Conservation (phyloP, 2,329 filamentous ascomycete species). For the Ophiostoma triangulosporum region DNA sequence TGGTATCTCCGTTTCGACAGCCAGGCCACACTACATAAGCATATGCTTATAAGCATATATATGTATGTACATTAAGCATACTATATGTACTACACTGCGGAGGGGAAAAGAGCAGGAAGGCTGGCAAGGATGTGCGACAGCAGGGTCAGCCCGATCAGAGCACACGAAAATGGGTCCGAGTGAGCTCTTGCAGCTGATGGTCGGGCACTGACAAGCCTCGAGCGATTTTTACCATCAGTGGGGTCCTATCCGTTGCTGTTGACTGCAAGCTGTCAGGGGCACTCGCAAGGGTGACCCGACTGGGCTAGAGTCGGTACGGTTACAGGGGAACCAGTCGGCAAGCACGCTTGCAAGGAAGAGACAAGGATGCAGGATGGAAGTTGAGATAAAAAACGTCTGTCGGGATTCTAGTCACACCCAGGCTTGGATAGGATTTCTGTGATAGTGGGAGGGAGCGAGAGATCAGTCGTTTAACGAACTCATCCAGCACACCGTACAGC, state of each 20-base stretch:
- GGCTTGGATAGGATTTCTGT: no score
- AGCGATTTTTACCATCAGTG: background rate
- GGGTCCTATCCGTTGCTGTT: background rate
- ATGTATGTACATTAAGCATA: no score
- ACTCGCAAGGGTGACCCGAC: background rate
- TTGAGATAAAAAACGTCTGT: background rate
- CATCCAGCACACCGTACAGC: no score
- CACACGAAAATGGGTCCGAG: background rate
- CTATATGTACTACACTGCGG: no score
- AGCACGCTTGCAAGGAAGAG: background rate
- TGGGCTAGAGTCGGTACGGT: background rate
- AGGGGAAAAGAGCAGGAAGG: background rate
- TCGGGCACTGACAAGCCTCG: no score
- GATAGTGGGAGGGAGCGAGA: no score
- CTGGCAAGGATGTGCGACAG: background rate
- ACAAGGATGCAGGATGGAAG: background rate
- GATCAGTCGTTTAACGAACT: no score
- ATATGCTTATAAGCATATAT: no score
- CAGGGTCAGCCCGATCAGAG: background rate
- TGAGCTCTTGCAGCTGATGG: background rate
- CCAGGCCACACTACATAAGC: no score
- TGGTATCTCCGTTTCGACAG: background rate
- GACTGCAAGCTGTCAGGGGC: background rate
- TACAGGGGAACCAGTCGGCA: no score
- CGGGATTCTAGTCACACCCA: background rate